phyloP scores from a whole-genome alignment of 352 stramenopile genomes.

The Aphanomyces invadans region DNA sequence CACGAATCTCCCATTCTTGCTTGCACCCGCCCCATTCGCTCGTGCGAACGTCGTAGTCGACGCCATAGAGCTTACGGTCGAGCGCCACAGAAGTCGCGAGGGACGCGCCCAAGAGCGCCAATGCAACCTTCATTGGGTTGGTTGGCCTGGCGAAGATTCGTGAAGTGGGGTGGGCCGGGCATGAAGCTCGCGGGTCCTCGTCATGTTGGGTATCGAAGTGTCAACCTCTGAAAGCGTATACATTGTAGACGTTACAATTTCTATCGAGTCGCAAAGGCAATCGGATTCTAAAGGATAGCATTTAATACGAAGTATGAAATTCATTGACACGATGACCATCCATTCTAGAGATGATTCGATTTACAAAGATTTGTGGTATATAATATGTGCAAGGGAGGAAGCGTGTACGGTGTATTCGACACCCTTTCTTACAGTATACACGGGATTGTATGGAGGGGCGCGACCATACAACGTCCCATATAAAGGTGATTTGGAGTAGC shows the following conservation, averaged over 20 bases:
- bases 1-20: conserved; percentile 2
- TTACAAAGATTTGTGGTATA: not conserved
- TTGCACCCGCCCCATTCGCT: conserved; percentile 21
- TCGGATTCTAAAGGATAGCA: not conserved
- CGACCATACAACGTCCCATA: not conserved
- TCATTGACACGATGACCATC: not conserved
- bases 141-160: not conserved
- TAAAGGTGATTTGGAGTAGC: conserved; percentile 8
- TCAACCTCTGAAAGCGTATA: not conserved
- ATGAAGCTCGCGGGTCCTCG: not conserved
- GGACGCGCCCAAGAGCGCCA: not conserved
- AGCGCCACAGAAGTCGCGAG: conserved; percentile 4
- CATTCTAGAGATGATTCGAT: not conserved
- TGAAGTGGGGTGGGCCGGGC: not conserved
- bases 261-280: too few relatives aligned
- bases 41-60: conserved; percentile 20
- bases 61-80: conserved; percentile 21
- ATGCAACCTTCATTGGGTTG: conserved; percentile 9
- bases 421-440: conserved; percentile 2
- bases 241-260: too few relatives aligned
- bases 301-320: not conserved
- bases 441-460: not conserved
- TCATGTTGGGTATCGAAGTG: not conserved
- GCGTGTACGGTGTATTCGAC: not conserved
- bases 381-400: not conserved